Base-by-base conservation (phyloP, 2,329 filamentous ascomycete species). In the Orbilia oligospora region DNA sequence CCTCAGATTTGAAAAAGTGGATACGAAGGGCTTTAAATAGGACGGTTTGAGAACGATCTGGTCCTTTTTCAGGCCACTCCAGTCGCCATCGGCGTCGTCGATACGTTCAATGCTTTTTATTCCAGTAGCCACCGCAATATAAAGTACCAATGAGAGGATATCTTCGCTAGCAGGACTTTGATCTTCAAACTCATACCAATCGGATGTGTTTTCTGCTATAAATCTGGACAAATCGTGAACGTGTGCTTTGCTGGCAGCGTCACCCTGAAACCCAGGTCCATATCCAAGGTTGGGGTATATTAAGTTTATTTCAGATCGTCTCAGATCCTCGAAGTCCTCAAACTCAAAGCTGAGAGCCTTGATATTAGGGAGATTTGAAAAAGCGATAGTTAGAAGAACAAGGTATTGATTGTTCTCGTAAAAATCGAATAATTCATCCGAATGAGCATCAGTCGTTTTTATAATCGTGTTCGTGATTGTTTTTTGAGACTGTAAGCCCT, bases 361-460 rank as follows among this genome's bases (percentile, higher is more conserved):
- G 14, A 73, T 38, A 9, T 61, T 67, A 1, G 71, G 71, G 1
- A 75, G 33, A 22, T 71, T 71, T 14, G 44, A 24, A 27, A 71
- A 48, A 0, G 55, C 55, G 18, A 51, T 1, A 5, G 22, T n/a
- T 20, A 71, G 8, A 18, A 64, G 38, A 1, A 38, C 41, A 0
- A 6, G 8, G 14, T 56, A 56, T 18, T 20, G 27, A n/a, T 36
- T 56, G 14, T 36, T 2, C 16, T 56, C 3, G n/a, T 36, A 20
- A 16, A 56, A 1, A n/a, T 30, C 20, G 0, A 3, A 1, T 5
- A 56, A 2, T 33, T 56, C 51, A 6, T 3, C n/a, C 16, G 8
- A 2, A 4, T 56, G 16, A 5, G 18, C 27, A 5, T 56, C n/a
- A 4, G 51, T 36, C 12, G 24, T 33, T 36, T 36, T 8, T 10